Evolutionary conservation across 352 stramenopile genomes (phyloP).

Genomic region (Globisporangium megalacanthum): DNA sequence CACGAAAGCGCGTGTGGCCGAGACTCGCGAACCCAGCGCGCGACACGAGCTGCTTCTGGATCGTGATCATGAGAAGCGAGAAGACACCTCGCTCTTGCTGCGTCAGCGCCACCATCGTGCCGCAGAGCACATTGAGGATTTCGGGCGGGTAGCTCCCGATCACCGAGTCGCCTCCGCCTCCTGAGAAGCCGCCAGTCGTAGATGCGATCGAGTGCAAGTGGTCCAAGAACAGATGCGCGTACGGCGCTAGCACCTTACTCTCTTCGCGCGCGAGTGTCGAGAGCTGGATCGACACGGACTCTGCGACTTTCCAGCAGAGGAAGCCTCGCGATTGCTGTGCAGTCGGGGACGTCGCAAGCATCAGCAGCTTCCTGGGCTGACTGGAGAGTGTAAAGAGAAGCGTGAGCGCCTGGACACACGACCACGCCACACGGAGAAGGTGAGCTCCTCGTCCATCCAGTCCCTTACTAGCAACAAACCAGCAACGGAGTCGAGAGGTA

Average conservation of each 20-base stretch:
- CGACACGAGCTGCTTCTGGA: constrained; percentile 75
- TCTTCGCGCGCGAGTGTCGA: constrained; percentile 36
- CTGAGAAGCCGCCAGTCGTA: constrained; percentile 19
- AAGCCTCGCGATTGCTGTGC: constrained; percentile 27
- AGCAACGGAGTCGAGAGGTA: background rate
- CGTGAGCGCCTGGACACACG: constrained; percentile 38
- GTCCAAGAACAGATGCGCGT: constrained; percentile 70
- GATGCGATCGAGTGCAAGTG: constrained; percentile 68
- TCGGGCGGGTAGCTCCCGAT: constrained; percentile 42
- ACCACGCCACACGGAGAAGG: background rate
- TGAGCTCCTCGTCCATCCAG: background rate
- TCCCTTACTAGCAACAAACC: background rate
- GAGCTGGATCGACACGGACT: constrained; percentile 42
- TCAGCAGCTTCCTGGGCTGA: constrained; percentile 52
- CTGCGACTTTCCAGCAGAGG: constrained; percentile 62
- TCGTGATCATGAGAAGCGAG: constrained; percentile 80
- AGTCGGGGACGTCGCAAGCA: constrained; percentile 29
- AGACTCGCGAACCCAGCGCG: constrained; percentile 18
- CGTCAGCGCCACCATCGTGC: constrained; percentile 59
- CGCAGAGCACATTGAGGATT: constrained; percentile 64
- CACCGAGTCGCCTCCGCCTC: background rate
- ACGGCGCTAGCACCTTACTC: constrained; percentile 36
- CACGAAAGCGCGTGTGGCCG: constrained; percentile 10
- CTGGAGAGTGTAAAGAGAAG: constrained; percentile 65
- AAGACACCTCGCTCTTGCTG: constrained; percentile 63